Evolutionary conservation across 495 filamentous ascomycete genomes (phyloP), one percentile per base, ranked within the genome.

Genomic region (Hypomontagnella monticulosa): DNA sequence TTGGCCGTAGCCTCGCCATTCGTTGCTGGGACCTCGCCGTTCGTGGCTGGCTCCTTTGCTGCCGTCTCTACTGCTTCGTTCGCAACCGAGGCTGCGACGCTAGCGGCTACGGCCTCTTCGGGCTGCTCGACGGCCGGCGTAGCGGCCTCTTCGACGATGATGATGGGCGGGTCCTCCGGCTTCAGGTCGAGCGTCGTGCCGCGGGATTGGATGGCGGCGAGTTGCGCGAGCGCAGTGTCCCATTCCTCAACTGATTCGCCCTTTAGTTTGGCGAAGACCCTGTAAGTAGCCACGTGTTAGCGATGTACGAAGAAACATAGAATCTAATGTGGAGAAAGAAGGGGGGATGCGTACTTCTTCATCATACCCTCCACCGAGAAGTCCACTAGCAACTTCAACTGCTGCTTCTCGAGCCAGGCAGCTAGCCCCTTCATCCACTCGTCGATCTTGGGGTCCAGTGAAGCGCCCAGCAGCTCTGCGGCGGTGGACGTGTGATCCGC

Each of bases 321-420:
- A 18, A 14, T 1, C 2, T 23, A 7, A 3, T 14, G 33, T 16
- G 3, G 11, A 18, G 9, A 15, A 12, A 14, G 23, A 12, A 18
- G 11, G 41, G 8, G 23, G 11, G 36, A 12, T 23, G 32, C 56
- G 51, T 66, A 66, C 63, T 38, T 61, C 49, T 53, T 61, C n/a
- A 66, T 37, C 30, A 58, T 38, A 1, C 56, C 7, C 36, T 61
- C 30, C 20, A 66, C 7, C 12, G 63, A 61, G 19, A 66, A 43
- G 6, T 56, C 63, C 7, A 33, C 42, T 6, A 54, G 51, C 18
- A 46, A 16, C 1, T 27, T 41, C 12, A 56, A 38, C 10, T 51
- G 38, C 41, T 66, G 63, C 44, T 49, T 61, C 34, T 58, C 50
- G n/a, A 66, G 51, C 63, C 63, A 66, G 12, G 18, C 50, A 2